phyloP scores from a whole-genome alignment of 1,139 yeast genomes.

The Kurtzmaniella quercitrusa region DNA sequence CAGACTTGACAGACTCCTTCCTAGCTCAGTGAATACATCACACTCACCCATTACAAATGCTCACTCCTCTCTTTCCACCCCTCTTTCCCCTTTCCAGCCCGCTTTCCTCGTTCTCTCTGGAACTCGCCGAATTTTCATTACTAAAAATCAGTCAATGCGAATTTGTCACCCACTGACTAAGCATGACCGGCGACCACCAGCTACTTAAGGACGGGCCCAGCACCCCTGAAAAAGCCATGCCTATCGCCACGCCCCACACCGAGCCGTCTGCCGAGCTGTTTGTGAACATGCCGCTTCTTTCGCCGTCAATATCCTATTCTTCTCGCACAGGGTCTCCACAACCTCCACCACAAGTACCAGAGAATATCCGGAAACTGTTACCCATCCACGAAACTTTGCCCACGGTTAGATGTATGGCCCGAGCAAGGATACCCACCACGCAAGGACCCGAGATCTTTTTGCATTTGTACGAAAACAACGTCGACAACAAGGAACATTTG shows the following conservation, averaged over 20 bases:
- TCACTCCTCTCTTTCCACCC: no score
- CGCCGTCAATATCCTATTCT: conserved; percentile 34
- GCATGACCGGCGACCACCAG: background rate
- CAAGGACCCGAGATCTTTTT: conserved; percentile 89
- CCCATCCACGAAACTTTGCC: conserved; percentile 46
- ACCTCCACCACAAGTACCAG: conserved; percentile 19
- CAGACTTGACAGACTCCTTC: no score
- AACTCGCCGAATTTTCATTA: background rate
- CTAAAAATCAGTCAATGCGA: background rate
- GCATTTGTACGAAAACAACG: conserved; percentile 80
- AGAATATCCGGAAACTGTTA: conserved; percentile 17
- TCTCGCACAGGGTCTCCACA: conserved; percentile 10
- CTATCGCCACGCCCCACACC: background rate
- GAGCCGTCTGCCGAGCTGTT: conserved; percentile 9
- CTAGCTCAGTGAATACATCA: no score
- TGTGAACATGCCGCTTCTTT: conserved; percentile 29
- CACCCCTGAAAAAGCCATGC: background rate
- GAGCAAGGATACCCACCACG: conserved; percentile 94
- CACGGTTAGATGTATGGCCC: conserved; percentile 76
- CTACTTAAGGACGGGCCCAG: background rate
- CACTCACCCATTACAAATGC: no score
- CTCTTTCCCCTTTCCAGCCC: no score
- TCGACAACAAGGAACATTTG: conserved; percentile 89
- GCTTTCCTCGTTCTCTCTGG: no score
- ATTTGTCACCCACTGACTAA: background rate